These are phyloP conservation scores for Colletotrichum limetticola DNA, from an alignment of 2,329 filamentous ascomycete species.

Conservation along the genomic window DNA sequence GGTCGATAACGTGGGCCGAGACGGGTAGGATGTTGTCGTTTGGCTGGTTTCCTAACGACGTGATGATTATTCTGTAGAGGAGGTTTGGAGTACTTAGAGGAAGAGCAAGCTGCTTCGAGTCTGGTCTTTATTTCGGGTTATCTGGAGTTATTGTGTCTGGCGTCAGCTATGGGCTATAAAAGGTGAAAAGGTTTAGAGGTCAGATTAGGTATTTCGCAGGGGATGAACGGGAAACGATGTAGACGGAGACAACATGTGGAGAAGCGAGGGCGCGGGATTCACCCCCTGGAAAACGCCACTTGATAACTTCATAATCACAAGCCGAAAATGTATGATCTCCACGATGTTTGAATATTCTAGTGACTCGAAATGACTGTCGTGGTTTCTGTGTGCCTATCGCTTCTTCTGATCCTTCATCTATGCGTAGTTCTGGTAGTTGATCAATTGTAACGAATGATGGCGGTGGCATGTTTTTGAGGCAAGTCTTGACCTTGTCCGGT, in stretches of 20 bases:
- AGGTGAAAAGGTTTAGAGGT: too few species aligned
- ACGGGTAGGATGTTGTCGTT: background rate
- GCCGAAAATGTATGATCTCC: background rate
- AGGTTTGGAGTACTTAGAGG: background rate
- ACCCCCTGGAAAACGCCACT: background rate
- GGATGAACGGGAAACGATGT: background rate
- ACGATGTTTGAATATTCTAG: background rate
- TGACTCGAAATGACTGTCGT: background rate
- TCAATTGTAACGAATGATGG: background rate
- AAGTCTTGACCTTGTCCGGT: background rate
- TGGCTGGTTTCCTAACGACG: background rate
- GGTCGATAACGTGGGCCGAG: background rate
- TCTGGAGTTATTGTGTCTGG: background rate
- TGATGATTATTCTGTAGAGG: background rate
- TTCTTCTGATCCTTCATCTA: background rate
- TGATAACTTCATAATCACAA: background rate
- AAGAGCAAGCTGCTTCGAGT: background rate
- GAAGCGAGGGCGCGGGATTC: background rate
- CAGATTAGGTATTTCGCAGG: too few species aligned
- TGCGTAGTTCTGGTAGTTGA: background rate
- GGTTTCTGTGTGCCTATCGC: background rate
- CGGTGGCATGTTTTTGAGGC: background rate
- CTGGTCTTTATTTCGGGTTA: background rate
- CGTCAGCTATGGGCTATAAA: background rate
- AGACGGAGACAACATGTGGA: background rate